Percentiles rank a stretch among this genome's conserved stretches.
Conservation (phyloP, 2,329 filamentous ascomycete species). For the Fusarium piperis region DNA sequence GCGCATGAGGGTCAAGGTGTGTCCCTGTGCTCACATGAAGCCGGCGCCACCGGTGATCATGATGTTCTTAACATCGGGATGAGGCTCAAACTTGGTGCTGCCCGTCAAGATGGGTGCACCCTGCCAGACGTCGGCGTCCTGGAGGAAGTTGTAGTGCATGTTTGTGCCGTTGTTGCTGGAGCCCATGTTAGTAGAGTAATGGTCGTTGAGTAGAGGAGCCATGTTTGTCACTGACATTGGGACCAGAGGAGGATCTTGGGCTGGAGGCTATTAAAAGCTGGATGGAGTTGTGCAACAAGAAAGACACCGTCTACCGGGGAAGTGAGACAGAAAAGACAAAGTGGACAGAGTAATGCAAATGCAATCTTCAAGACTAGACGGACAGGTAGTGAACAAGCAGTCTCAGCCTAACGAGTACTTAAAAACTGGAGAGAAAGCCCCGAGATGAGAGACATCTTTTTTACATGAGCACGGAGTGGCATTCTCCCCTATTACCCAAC, state of each 20-base stretch:
- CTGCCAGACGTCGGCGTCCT: conserved; percentile 71
- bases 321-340: background rate
- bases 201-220: background rate
- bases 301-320: background rate
- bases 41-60: conserved; percentile 86
- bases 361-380: background rate
- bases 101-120: conserved; percentile 76
- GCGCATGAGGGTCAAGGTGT: conserved; percentile 9
- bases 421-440: background rate
- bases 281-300: background rate
- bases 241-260: background rate
- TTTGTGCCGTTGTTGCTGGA: background rate
- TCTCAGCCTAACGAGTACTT: background rate
- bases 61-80: conserved; percentile 78
- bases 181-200: background rate
- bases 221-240: background rate
- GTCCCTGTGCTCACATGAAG: conserved; percentile 73
- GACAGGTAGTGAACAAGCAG: background rate
- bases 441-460: background rate
- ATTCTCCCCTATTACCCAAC: background rate
- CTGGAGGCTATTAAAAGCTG: background rate
- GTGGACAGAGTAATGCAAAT: background rate
- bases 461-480: background rate
- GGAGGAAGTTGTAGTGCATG: background rate
- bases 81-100: conserved; percentile 74